Evolutionary conservation across 1,284 basidiomycete genomes (phyloP).

Genomic region (Malassezia dermatis): DNA sequence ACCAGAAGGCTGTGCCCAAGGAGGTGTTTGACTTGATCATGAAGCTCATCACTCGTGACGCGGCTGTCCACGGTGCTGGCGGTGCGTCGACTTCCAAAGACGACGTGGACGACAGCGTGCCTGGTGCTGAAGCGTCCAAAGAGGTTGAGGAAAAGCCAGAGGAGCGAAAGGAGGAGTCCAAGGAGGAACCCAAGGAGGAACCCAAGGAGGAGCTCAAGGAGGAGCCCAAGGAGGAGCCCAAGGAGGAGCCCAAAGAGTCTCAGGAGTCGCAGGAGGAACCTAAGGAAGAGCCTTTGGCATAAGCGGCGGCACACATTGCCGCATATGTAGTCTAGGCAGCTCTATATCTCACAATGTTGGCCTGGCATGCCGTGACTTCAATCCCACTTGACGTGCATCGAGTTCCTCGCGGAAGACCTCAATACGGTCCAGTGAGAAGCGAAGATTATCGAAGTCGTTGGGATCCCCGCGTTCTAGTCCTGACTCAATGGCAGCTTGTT

Average conservation of each 20-base stretch:
- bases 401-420: slow-evolving; percentile 39
- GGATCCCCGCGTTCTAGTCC: slow-evolving; percentile 13
- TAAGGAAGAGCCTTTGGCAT: background rate
- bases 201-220: background rate
- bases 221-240: background rate
- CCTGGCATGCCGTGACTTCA: background rate
- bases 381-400: slow-evolving; percentile 13
- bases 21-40: slow-evolving; percentile 81
- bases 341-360: background rate
- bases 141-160: slow-evolving; percentile 3
- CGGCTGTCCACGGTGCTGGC: slow-evolving; percentile 52
- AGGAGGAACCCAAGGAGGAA: background rate
- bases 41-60: slow-evolving; percentile 75
- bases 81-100: slow-evolving; percentile 60
- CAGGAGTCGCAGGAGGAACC: background rate
- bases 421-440: slow-evolving; percentile 37
- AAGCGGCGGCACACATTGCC: background rate
- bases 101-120: slow-evolving; percentile 63
- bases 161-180: background rate
- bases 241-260: background rate
- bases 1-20: slow-evolving; percentile 79
- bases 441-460: slow-evolving; percentile 38
- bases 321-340: background rate
- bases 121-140: background rate
- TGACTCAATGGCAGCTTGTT: background rate